Conservation (phyloP, 331 rosid species). For the Rhamnella rubrinervis region DNA sequence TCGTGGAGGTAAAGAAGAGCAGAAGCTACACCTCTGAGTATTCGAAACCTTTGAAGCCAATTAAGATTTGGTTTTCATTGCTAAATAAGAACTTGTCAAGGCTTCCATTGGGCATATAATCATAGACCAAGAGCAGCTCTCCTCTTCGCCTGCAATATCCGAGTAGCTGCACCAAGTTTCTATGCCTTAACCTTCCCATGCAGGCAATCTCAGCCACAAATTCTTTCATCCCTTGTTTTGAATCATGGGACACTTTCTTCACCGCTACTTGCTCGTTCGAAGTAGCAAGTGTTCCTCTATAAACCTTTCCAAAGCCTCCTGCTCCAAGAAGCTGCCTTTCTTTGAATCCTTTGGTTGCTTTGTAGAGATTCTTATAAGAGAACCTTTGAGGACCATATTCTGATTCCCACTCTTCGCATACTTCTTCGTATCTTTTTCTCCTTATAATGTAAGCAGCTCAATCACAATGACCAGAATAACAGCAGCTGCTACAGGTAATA, state of each 20-base stretch:
- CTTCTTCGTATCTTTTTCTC: slow-evolving; percentile 27
- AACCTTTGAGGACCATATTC: slow-evolving; percentile 35
- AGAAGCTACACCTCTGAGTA: slow-evolving; percentile 20
- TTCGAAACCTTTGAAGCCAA: slow-evolving; percentile 25
- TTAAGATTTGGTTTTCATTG: slow-evolving; percentile 6
- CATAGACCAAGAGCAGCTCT: slow-evolving; percentile 19
- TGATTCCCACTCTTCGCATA: slow-evolving; percentile 36
- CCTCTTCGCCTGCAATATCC: slow-evolving; percentile 32
- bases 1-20: slow-evolving; percentile 35
- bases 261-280: slow-evolving; percentile 28
- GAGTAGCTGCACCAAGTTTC: slow-evolving; percentile 26
- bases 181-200: slow-evolving; percentile 26
- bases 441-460: background rate
- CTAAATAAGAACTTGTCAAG: slow-evolving; percentile 18
- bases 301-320: slow-evolving; percentile 42
- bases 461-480: background rate
- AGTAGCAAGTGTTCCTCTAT: slow-evolving; percentile 22
- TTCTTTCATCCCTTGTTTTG: slow-evolving; percentile 34
- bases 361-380: slow-evolving; percentile 26
- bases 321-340: slow-evolving; percentile 29
- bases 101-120: slow-evolving; percentile 32
- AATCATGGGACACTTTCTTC: slow-evolving; percentile 31
- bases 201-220: slow-evolving; percentile 34
- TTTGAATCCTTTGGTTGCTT: slow-evolving; percentile 31
- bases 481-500: slow-evolving; percentile 6